Evolutionary conservation across 1,139 yeast species (phyloP).

Genomic region (Scheffersomyces segobiensis): DNA sequence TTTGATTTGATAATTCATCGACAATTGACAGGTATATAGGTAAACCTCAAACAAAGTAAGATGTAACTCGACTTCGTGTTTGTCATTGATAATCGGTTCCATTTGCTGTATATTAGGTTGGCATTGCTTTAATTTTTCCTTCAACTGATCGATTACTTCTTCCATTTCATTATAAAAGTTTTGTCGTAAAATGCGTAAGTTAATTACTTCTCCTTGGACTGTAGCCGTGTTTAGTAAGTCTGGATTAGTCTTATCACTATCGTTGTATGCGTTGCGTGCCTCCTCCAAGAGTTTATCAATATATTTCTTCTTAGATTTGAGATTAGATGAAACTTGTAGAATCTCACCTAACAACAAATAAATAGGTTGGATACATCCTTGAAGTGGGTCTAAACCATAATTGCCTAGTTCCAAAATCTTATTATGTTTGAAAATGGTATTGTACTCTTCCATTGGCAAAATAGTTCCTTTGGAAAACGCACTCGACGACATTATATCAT

Average conservation of each 20-base stretch:
- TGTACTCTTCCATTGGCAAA: conserved; percentile 12
- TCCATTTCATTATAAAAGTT: neutral
- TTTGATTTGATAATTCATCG: conserved; percentile 3
- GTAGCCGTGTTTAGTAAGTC: neutral
- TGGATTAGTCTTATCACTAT: neutral
- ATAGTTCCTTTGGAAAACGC: conserved; percentile 13
- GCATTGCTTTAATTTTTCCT: neutral
- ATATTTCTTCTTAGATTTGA: neutral
- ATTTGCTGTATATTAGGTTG: conserved; percentile 1
- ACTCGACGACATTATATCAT: conserved; percentile 16
- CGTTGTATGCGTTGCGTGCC: neutral
- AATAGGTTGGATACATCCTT: conserved; percentile 9
- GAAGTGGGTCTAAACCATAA: conserved; percentile 19
- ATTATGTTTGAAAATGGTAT: conserved; percentile 6
- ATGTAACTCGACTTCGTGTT: conserved; percentile 4
- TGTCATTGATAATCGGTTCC: neutral
- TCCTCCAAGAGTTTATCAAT: neutral
- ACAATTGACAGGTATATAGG: conserved; percentile 4
- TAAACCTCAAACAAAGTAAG: conserved; percentile 6
- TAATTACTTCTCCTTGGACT: neutral
- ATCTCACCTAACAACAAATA: conserved; percentile 7
- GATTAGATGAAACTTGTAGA: conserved; percentile 1
- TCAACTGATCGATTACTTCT: neutral
- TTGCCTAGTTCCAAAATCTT: conserved; percentile 1
- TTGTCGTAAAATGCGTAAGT: conserved; percentile 1